Conservation (phyloP, 1,284 basidiomycete species). For the Cryptococcus depauperatus region DNA sequence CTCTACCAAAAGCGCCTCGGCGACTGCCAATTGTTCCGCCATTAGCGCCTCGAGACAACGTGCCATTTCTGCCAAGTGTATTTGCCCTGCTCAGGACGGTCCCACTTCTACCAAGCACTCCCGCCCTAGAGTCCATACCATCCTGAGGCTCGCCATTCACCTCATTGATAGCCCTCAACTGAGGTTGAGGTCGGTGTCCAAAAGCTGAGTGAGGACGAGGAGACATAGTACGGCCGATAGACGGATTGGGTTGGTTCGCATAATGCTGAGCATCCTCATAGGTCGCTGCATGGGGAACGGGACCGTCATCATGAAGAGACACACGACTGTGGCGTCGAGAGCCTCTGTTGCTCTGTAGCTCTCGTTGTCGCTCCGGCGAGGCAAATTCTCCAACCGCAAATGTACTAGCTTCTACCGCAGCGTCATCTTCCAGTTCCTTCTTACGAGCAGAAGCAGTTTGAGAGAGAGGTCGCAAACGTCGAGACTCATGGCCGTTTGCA, state of each 20-base stretch:
- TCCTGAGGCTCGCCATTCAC: constrained; percentile 16
- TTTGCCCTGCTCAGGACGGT: constrained; percentile 25
- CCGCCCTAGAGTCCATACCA: constrained; percentile 16
- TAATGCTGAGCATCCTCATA: constrained; percentile 18
- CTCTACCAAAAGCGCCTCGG: constrained; percentile 38
- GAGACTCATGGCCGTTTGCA: background rate
- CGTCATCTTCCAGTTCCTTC: constrained; percentile 9
- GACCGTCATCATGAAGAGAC: constrained; percentile 16
- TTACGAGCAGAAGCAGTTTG: constrained; percentile 12
- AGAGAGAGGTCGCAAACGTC: constrained; percentile 4
- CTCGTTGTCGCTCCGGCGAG: constrained; percentile 26
- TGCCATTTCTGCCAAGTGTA: constrained; percentile 29
- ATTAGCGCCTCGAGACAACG: constrained; percentile 31
- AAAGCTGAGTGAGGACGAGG: constrained; percentile 23
- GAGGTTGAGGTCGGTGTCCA: constrained; percentile 30
- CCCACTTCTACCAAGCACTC: constrained; percentile 20
- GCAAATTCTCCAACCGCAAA: constrained; percentile 26
- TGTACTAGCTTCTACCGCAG: constrained; percentile 11
- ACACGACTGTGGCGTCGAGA: constrained; percentile 4
- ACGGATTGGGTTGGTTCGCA: background rate
- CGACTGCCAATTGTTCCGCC: constrained; percentile 38
- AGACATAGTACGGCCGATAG: constrained; percentile 1
- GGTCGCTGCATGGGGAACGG: constrained; percentile 11
- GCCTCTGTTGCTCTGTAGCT: constrained; percentile 30
- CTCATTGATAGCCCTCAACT: constrained; percentile 21